A percentile compares a stretch with the other conserved stretches of the same genome.
Evolutionary conservation across 805 yeast species (phyloP).

Genomic region (Candida rishiriensis): DNA sequence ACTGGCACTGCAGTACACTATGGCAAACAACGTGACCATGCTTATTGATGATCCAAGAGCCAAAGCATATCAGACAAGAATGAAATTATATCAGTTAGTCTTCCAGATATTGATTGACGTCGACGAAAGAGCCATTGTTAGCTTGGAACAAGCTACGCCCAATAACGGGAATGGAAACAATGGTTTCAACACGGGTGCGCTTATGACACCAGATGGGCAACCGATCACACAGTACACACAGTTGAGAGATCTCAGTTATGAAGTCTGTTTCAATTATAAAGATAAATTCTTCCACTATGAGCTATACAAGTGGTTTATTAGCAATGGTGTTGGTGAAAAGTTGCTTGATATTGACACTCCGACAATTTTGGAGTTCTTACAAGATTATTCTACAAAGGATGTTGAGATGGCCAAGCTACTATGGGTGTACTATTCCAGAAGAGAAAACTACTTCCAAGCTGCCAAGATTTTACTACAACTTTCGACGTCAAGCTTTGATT

Average conservation of each 20-base stretch:
- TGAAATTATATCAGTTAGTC: conserved; percentile 62
- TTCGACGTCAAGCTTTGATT: conserved; percentile 67
- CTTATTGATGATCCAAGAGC: conserved; percentile 46
- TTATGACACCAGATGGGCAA: conserved; percentile 23
- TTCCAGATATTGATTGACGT: conserved; percentile 71
- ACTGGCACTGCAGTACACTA: conserved; percentile 50
- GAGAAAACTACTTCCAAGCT: conserved; percentile 75
- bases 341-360: conserved; percentile 79
- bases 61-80: conserved; percentile 46
- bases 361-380: conserved; percentile 70
- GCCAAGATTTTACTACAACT: conserved; percentile 73
- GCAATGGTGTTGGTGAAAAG: conserved; percentile 71
- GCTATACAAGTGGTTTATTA: conserved; percentile 87
- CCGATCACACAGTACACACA: conserved; percentile 47
- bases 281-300: conserved; percentile 90
- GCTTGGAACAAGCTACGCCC: conserved; percentile 27
- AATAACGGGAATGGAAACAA: conserved; percentile 12
- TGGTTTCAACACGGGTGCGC: no score
- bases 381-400: conserved; percentile 58
- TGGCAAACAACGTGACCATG: conserved; percentile 29
- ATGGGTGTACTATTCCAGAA: conserved; percentile 86
- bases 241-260: conserved; percentile 68
- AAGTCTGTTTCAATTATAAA: conserved; percentile 62
- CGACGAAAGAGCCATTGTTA: conserved; percentile 55
- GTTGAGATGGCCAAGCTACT: conserved; percentile 74